Evolutionary conservation across 768 basidiomycete species (phyloP).

Genomic region (Lentinula sp.): DNA sequence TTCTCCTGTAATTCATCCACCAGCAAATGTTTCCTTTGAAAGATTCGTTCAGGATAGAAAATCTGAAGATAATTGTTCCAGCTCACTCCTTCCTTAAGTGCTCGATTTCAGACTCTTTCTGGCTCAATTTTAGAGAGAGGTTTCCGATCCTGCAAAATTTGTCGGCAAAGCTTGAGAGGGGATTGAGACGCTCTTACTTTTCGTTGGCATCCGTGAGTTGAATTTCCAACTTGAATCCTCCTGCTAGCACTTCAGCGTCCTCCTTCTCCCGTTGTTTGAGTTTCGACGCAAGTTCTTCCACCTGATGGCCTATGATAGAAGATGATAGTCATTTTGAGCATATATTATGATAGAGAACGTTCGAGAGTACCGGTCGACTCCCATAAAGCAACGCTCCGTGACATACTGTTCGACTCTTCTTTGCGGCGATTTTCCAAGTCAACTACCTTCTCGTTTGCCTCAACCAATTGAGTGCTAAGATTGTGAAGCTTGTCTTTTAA

Average conservation of each 20-base stretch:
- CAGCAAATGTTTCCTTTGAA: not conserved
- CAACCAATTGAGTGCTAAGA: constrained; percentile 35
- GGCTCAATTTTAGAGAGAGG: not conserved
- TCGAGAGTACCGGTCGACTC: constrained; percentile 10
- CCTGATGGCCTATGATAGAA: constrained; percentile 5
- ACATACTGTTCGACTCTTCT: not conserved
- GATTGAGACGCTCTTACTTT: not conserved
- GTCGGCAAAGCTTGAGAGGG: not conserved
- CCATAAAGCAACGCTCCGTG: constrained; percentile 10
- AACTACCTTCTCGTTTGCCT: constrained; percentile 28
- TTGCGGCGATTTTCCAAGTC: constrained; percentile 26
- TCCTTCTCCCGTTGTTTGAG: constrained; percentile 13
- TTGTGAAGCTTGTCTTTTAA: constrained; percentile 38
- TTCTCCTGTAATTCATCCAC: not conserved
- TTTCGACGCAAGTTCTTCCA: constrained; percentile 13
- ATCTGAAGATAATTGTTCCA: not conserved
- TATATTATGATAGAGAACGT: not conserved
- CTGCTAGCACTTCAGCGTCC: constrained; percentile 7
- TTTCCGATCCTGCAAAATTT: not conserved
- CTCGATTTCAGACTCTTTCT: not conserved
- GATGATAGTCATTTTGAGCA: not conserved
- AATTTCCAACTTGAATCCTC: constrained; percentile 9
- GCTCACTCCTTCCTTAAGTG: not conserved
- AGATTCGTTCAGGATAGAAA: not conserved
- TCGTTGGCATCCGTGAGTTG: constrained; percentile 13